Evolutionary conservation across 1,139 yeast species (phyloP), one percentile per base, ranked within the genome.

Genomic region (Lodderomyces elongisporus): DNA sequence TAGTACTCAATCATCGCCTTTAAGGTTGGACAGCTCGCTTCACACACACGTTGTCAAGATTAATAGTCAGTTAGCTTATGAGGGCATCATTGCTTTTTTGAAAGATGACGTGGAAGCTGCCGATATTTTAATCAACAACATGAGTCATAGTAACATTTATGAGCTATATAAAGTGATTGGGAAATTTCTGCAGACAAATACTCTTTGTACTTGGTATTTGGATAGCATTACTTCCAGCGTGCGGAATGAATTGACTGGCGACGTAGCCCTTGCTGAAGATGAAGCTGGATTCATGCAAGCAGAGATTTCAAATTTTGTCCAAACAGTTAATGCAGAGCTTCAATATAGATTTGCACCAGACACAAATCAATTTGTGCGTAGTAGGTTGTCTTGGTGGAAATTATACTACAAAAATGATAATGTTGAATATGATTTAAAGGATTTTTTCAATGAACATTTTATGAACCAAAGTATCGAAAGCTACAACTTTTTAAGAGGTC

Each of bases 371-470:
- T 65, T 55, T 38, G 65, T 69, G 51, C 46, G 42, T 7, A 49
- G 45, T 17, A 56, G 51, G 14, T 54, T 69, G 28, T 45, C 48
- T 18, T 69, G 74, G 74, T 68, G 71, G 70, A 66, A 56, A 40
- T 49, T 69, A 14, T 69, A 69, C 44, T 56, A 53, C 38, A 60
- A 57, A 32, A 68, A 68, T 40, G 75, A 69, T 39, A 67, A 68
- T 40, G 67, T 69, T 12, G 73, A 67, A 47, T 68, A 68, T 39
- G 66, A 60, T 33, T 48, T 68, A 29, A 67, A 66, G 37, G 74
- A 68, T 37, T 66, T 44, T 39, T 60, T 68, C 36, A 52, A 43
- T 31, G 33, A 42, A 5, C 47, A 58, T 22, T 68, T 66, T 43
- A 65, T 69, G 72, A 52, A 46, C 36, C 42, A 55, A 26, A 63